Evolutionary conservation across 768 basidiomycete genomes (phyloP), one percentile per base, ranked within the genome.

Genomic region (Suillus subalutaceus): DNA sequence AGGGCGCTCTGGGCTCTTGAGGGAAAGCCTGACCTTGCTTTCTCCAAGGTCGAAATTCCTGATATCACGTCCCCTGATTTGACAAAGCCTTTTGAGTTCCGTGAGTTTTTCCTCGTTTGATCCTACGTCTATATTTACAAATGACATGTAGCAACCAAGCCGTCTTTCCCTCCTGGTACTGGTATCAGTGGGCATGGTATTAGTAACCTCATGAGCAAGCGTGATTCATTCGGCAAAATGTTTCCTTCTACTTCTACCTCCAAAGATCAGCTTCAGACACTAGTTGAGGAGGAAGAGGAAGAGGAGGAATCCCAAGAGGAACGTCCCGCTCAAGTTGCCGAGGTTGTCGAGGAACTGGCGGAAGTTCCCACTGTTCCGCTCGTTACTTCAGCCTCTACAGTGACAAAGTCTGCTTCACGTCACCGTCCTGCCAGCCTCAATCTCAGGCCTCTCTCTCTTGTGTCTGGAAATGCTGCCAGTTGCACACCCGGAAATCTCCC

Each of bases 231-330:
- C 76, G 82, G 84, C 60, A 93, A 90, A 77, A 84, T 89, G 70
- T 82, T 90, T 68, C 80, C 82, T 18, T 70, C 85, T 20, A 83
- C 89, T 2, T 85, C 86, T 1, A 85, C 86, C 13, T 83, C 88
- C 62, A 93, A 92, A 74, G 93, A 94, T 74, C 86, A 90, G 70
- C 83, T 94, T 13, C 85, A 87, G 66, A 94, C 93, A 20, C 82
- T 94, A 37, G 79, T 95, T 40, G 93, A 94, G 72, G 94, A 95
- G 64, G 93, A 94, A 62, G 93, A 96, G 60, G 94, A 94, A 4
- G 77, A 77, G 32, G 64, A 68, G 1, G 40, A 18, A 20, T 62
- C 9, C 7, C 44, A 50, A 32, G 75, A 71, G 30, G 46, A 63
- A 35, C 7, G 18, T 30, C 38, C 23, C 10, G 52, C 67, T 53